Evolutionary conservation across 2,329 filamentous ascomycete species (phyloP).

Genomic region (Fusarium sp.): DNA sequence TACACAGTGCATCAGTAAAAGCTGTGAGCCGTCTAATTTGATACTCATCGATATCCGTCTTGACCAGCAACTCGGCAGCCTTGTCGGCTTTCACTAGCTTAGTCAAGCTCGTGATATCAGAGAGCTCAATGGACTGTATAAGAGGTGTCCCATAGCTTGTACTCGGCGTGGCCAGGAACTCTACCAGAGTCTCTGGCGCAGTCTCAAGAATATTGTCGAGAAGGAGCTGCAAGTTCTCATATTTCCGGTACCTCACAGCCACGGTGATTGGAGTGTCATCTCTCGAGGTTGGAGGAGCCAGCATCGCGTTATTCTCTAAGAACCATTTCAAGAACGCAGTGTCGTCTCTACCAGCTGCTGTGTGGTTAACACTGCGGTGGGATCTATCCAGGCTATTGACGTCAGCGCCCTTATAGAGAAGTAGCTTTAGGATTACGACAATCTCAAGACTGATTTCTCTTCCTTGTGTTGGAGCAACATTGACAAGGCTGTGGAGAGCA

Average conservation of each 20-base stretch:
- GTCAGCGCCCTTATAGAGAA: not conserved
- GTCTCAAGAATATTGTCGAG: accelerated
- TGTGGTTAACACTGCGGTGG: accelerated
- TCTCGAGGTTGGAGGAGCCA: not conserved
- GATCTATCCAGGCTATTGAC: accelerated
- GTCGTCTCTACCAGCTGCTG: not conserved
- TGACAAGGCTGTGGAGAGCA: accelerated
- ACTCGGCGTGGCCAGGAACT: not conserved
- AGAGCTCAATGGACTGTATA: not conserved
- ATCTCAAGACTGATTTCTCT: accelerated
- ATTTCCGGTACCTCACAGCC: not conserved
- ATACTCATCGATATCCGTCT: too few relatives aligned
- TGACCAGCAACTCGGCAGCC: not conserved
- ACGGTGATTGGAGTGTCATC: not conserved
- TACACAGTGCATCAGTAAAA: not conserved
- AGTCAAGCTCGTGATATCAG: accelerated
- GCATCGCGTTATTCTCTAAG: accelerated
- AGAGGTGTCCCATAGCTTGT: not conserved
- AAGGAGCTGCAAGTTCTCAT: not conserved
- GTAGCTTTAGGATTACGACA: accelerated
- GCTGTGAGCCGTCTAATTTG: not conserved
- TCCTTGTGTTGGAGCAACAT: not conserved
- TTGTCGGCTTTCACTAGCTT: not conserved
- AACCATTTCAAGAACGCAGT: not conserved
- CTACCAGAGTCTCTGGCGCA: not conserved